Evolutionary conservation across 164 flowering plant genomes (phyloP), one percentile per base, ranked within the genome.

Genomic region (Magnolia officinalis): DNA sequence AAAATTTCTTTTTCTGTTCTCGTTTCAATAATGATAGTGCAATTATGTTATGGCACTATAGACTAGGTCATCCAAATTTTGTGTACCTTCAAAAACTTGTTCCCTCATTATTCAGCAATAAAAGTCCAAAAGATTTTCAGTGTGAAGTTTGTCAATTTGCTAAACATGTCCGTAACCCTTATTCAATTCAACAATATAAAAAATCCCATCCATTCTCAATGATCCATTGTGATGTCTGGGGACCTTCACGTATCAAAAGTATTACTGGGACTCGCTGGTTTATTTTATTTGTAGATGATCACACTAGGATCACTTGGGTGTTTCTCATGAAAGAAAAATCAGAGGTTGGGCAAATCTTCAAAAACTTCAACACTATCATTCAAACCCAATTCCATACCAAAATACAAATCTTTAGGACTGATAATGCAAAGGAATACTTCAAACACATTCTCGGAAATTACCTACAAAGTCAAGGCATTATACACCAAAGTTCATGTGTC

Each of bases 351-450:
- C 29, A 26, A 26, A 26, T 26, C 29, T 26, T 26, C 29, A 1
- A 26, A 26, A 26, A 1, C 29, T 26, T 26, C 29, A 26, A 26
- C 29, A 26, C 29, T 26, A 65, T 65, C 9, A 20, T 65, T 20
- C 68, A 65, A 20, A 65, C 18, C 21, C 68, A 65, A 6, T 65
- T 20, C 2, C 68, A 65, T 13, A 1, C 68, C 14, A 65, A 65
- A 65, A 65, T 65, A 65, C 68, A 65, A 65, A 20, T 65, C 20
- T 65, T 65, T 0, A 65, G n/a, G 21, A 65, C 68, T 20, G 68
- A 65, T 65, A 65, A 65, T 65, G 68, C 68, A 58, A 58, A 58
- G 63, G 63, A 58, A 58, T 58, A 58, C 18, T 58, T 58, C 18
- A 16, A 58, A 16, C 11, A 10, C 18, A 10, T 58, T 58, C 63